Evolutionary conservation across 306 rosid genomes (phyloP).

Genomic region (Castanea sativa): DNA sequence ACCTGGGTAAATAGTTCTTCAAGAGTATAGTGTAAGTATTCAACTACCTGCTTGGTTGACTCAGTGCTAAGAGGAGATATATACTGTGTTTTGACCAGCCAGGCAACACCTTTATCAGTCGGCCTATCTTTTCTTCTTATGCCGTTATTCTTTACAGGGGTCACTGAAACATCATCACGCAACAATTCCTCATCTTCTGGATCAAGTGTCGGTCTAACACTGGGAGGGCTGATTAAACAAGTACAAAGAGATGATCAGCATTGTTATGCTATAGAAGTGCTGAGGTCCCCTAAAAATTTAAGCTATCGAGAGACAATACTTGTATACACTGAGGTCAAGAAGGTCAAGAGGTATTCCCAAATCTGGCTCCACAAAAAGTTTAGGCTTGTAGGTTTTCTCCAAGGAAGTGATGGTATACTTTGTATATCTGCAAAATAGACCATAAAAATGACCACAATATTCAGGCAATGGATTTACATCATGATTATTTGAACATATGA

Average conservation of each 20-base stretch:
- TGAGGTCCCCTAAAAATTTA: slow-evolving; percentile 19
- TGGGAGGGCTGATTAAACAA: slow-evolving; percentile 65
- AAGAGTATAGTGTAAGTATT: slow-evolving; percentile 5
- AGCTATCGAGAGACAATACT: slow-evolving; percentile 49
- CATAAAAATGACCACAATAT: slow-evolving; percentile 27
- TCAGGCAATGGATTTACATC: neutral
- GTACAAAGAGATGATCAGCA: slow-evolving; percentile 29
- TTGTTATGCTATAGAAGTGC: slow-evolving; percentile 19
- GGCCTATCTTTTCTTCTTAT: slow-evolving; percentile 90
- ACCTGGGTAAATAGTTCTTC: slow-evolving; percentile 16
- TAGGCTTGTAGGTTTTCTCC: slow-evolving; percentile 94
- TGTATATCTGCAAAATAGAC: slow-evolving; percentile 62
- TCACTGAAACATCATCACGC: slow-evolving; percentile 74
- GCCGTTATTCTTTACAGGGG: slow-evolving; percentile 86
- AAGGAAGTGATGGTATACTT: slow-evolving; percentile 83
- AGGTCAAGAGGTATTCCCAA: slow-evolving; percentile 98
- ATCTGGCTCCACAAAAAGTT: slow-evolving; percentile 96
- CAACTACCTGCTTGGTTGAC: slow-evolving; percentile 79
- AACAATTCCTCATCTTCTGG: slow-evolving; percentile 92
- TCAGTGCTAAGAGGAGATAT: slow-evolving; percentile 96
- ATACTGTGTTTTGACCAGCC: slow-evolving; percentile 98
- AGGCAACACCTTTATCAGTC: slow-evolving; percentile 98
- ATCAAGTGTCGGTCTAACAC: slow-evolving; percentile 64
- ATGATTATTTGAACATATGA: slow-evolving; percentile 7
- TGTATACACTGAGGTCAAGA: slow-evolving; percentile 97